phyloP scores from a whole-genome alignment of 2,329 filamentous ascomycete species.

The Penicillium expansum region DNA sequence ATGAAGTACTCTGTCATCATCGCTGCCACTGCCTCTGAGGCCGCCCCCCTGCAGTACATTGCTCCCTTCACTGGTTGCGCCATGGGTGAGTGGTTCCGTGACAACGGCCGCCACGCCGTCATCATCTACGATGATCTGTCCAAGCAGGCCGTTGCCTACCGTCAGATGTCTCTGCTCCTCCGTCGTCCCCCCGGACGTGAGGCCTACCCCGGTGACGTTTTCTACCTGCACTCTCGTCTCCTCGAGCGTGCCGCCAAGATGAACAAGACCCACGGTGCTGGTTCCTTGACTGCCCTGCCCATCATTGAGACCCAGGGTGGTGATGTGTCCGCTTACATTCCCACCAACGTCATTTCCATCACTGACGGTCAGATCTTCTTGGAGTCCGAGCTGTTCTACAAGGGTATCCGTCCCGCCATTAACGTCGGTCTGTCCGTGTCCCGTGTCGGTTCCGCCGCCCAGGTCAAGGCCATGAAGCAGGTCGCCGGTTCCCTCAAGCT shows the following conservation, averaged over 20 bases:
- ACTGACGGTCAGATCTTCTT: conserved; percentile 99
- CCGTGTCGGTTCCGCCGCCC: conserved; percentile 98
- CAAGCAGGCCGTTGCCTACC: conserved; percentile 97
- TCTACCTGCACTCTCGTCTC: conserved; percentile 99
- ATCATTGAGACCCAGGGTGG: conserved; percentile 99
- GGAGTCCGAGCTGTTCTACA: conserved; percentile 99
- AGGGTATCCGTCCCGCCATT: conserved; percentile 99
- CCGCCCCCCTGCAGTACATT: conserved; percentile 89
- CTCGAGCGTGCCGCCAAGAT: conserved; percentile 99
- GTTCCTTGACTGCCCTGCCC: conserved; percentile 94
- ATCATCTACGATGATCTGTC: conserved; percentile 93
- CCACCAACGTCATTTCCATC: conserved; percentile 99
- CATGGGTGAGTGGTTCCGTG: conserved; percentile 73
- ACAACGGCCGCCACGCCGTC: conserved; percentile 82
- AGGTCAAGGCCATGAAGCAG: conserved; percentile 99
- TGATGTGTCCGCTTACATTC: conserved; percentile 99
- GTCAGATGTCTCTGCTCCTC: conserved; percentile 97
- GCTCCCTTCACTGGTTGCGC: conserved; percentile 80
- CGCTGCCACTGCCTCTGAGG: conserved; percentile 95
- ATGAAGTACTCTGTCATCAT: conserved; percentile 98
- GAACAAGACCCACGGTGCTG: conserved; percentile 90
- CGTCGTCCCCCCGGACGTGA: conserved; percentile 98
- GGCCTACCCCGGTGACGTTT: conserved; percentile 98
- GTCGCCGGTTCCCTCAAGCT: conserved; percentile 99
- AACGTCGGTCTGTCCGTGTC: conserved; percentile 99